Percentiles rank a stretch among this genome's conserved stretches.
Conservation (phyloP, 305 asterid genomes). For the Solanum aculeatissimum region DNA sequence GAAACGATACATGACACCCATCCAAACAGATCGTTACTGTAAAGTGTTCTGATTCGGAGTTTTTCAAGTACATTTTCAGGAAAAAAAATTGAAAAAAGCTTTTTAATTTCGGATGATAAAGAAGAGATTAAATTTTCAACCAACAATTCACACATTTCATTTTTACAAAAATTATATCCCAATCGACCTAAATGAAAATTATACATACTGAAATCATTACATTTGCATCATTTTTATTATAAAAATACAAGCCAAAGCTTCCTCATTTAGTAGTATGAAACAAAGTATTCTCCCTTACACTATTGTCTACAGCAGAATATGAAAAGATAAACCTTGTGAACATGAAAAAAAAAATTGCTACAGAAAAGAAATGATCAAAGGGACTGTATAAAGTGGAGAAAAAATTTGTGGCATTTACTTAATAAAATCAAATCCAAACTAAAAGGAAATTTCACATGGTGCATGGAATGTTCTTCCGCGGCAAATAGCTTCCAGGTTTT, state of each 20-base stretch:
- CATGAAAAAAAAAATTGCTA: not conserved
- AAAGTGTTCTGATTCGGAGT: not conserved
- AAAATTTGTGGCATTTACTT: not conserved
- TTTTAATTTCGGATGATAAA: not conserved
- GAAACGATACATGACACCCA: no score
- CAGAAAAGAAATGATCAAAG: not conserved
- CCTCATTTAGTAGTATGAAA: not conserved
- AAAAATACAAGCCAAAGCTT: not conserved
- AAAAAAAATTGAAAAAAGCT: no score
- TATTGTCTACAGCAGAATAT: not conserved
- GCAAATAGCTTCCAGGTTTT: slow-evolving; percentile 85
- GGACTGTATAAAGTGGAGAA: not conserved
- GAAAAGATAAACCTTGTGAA: not conserved
- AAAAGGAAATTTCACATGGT: slow-evolving; percentile 80
- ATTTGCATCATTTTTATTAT: not conserved
- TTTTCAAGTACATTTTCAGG: not conserved
- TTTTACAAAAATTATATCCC: not conserved
- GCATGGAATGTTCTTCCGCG: slow-evolving; percentile 96
- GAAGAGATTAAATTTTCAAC: not conserved
- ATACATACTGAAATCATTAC: not conserved
- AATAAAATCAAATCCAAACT: slow-evolving; percentile 9
- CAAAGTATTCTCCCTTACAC: not conserved
- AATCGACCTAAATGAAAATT: not conserved
- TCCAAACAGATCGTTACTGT: no score
- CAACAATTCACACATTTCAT: not conserved